phyloP scores from a whole-genome alignment of 305 asterid species.

The Fraxinus paxiana region DNA sequence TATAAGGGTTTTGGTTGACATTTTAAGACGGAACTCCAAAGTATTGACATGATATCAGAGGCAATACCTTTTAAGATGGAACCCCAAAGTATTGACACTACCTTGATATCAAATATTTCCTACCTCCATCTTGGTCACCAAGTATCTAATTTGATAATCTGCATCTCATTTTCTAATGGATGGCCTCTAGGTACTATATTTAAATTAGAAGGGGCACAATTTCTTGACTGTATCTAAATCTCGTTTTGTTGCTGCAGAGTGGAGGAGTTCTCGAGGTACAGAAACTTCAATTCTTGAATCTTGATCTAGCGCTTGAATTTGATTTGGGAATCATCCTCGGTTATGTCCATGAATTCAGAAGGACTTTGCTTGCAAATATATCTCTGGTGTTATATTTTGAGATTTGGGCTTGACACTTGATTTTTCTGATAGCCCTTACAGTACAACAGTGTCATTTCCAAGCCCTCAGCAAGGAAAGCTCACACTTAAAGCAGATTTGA shows the following conservation, averaged over 20 bases:
- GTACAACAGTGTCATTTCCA: conserved; percentile 53
- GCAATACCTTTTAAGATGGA: background rate
- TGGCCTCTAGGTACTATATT: background rate
- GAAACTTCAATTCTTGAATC: conserved; percentile 23
- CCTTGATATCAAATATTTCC: background rate
- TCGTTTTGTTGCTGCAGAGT: conserved; percentile 53
- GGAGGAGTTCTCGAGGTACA: conserved; percentile 85
- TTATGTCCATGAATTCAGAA: conserved; percentile 17
- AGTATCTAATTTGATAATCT: background rate
- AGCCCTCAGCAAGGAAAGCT: conserved; percentile 69
- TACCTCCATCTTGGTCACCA: background rate
- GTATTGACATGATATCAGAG: background rate
- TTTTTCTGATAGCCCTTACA: conserved; percentile 67
- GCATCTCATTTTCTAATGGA: background rate
- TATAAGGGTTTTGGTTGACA: background rate
- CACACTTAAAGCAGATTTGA: conserved; percentile 77
- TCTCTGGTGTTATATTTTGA: conserved; percentile 8
- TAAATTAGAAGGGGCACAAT: background rate
- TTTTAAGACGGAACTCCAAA: background rate
- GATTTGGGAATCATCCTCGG: background rate
- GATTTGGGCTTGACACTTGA: conserved; percentile 16
- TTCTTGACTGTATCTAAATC: conserved; percentile 11
- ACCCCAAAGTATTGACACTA: background rate
- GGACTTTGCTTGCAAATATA: conserved; percentile 20
- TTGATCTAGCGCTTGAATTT: conserved; percentile 15